These are phyloP conservation scores for Mycena kentingensis DNA, from an alignment of 768 basidiomycete genomes.

Conservation along the genomic window DNA sequence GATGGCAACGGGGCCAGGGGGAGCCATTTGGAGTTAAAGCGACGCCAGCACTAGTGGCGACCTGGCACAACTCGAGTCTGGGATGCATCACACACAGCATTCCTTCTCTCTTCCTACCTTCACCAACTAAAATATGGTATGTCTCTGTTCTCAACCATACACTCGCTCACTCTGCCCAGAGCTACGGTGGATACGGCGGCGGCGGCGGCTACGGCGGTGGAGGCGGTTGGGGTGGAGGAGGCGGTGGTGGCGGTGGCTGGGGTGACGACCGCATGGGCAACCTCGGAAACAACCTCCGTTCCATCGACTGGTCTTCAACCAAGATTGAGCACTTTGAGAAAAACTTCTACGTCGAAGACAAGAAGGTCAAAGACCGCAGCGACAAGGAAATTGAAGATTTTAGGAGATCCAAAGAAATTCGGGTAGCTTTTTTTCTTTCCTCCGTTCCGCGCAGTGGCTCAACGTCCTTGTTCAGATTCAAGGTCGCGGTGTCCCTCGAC, in stretches of 20 bases:
- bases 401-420: constrained; percentile 81
- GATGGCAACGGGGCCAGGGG: constrained; percentile 63
- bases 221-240: constrained; percentile 49
- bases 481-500: constrained; percentile 86
- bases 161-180: constrained; percentile 31
- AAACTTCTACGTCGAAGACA: constrained; percentile 95
- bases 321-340: constrained; percentile 90
- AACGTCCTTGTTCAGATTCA: constrained; percentile 58
- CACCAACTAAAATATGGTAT: constrained; percentile 24
- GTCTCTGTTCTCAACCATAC: not conserved
- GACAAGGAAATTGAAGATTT: constrained; percentile 92
- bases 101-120: constrained; percentile 25
- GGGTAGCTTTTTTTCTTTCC: constrained; percentile 45
- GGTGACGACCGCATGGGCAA: constrained; percentile 74
- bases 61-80: not conserved
- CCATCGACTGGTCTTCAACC: constrained; percentile 80
- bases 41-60: not conserved
- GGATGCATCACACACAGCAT: not conserved
- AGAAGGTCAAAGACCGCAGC: constrained; percentile 70
- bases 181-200: constrained; percentile 45
- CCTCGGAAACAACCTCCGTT: constrained; percentile 79
- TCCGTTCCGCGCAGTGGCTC: not conserved
- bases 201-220: constrained; percentile 43
- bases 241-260: constrained; percentile 56
- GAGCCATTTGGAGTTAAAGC: constrained; percentile 25